Evolutionary conservation across 83 land plant species (phyloP).

Genomic region (Thuja plicata): DNA sequence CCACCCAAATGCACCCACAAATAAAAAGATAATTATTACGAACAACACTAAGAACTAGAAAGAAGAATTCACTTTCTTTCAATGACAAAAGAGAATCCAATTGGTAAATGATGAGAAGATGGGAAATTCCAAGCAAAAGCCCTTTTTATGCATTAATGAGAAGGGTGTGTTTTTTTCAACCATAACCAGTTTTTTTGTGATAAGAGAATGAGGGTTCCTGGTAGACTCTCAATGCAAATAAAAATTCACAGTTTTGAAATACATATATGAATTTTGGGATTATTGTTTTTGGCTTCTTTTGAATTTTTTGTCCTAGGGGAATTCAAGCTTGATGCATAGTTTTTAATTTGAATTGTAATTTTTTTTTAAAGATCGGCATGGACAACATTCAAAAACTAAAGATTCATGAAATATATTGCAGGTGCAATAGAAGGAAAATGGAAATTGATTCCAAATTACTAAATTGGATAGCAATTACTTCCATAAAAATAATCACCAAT

Average conservation of each 20-base stretch:
- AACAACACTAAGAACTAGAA: conserved; percentile 42
- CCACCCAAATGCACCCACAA: conserved; percentile 67
- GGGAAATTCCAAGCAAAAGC: background rate
- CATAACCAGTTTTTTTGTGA: background rate
- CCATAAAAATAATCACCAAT: background rate
- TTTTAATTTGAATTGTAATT: too few relatives aligned
- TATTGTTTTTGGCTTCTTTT: too few relatives aligned
- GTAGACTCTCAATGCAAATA: too few relatives aligned
- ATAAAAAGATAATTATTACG: conserved; percentile 54
- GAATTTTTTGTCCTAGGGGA: too few relatives aligned
- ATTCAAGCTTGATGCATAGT: too few relatives aligned
- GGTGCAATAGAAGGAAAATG: background rate
- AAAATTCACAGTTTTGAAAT: too few relatives aligned
- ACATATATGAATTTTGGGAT: too few relatives aligned
- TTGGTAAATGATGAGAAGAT: background rate
- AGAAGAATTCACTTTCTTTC: too few relatives aligned
- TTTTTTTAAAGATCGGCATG: background rate
- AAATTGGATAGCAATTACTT: background rate
- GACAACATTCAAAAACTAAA: background rate
- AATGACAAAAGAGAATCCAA: background rate
- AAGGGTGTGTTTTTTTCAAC: background rate
- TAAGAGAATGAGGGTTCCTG: background rate
- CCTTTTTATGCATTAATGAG: background rate
- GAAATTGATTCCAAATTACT: background rate
- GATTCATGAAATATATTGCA: background rate